Evolutionary conservation across 176 grass and related monocot genomes (phyloP), one percentile per base, ranked within the genome.

Genomic region (Triticum dicoccoides): DNA sequence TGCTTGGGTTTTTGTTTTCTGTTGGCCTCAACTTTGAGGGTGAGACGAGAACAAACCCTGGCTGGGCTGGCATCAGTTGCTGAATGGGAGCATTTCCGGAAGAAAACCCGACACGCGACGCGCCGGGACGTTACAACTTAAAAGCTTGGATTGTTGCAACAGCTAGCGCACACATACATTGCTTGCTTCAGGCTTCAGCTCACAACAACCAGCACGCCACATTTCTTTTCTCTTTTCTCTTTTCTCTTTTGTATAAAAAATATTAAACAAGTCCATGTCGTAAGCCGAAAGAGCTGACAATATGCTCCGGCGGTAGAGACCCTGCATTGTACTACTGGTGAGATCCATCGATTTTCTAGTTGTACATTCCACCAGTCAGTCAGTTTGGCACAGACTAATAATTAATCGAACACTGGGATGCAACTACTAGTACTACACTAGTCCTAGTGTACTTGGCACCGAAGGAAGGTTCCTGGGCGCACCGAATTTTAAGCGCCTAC

Each of bases 391-490:
- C 14, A 44, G 30, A 76, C 41, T 14, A 81, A 54, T 14, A 81
- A 54, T 54, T 18, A 54, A 54, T 54, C 51, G 18, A 54, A 54
- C 51, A 18, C 51, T 54, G 51, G 76, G 29, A 8, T 62, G 25
- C n/a, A 6, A 11, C 61, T 25, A 61, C 4, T 44, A 11, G 45
- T 25, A 61, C 4, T 44, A 21, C n/a, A 61, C 34, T 18, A 15
- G 15, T 68, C 1, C 42, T 17, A 3, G 44, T 85, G 44, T 85
- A 37, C 79, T 72, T 79, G 79, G 65, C 80, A 59, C 33, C 20
- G 74, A 90, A 90, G 80, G 74, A 90, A 90, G 80, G 75, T 84
- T 90, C 80, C 59, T 79, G 4, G 34, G 17, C 29, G 37, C 88
- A 21, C 54, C 13, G 61, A 54, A 54, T 18, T 18, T 54, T 54